Conservation (phyloP, 148 eudicot species). For the Fagopyrum tataricum region DNA sequence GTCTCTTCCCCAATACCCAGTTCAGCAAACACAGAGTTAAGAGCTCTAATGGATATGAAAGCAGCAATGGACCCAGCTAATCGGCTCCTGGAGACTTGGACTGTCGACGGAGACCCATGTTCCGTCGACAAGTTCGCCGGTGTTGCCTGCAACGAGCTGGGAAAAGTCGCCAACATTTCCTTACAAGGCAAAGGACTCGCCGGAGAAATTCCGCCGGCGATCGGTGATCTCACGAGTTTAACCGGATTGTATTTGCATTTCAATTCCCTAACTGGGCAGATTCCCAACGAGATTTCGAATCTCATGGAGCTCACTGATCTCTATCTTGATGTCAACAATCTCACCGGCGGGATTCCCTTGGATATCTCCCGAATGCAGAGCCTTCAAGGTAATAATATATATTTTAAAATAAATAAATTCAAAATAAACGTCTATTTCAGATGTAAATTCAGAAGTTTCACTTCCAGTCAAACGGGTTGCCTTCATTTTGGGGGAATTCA, state of each 20-base stretch:
- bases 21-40: slow-evolving; percentile 49
- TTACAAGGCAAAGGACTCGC: slow-evolving; percentile 53
- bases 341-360: slow-evolving; percentile 53
- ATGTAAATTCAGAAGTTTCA: neutral
- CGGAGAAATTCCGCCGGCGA: slow-evolving; percentile 60
- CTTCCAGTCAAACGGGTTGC: neutral
- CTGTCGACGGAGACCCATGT: slow-evolving; percentile 61
- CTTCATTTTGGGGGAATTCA: slow-evolving; percentile 3
- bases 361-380: slow-evolving; percentile 55
- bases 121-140: slow-evolving; percentile 48
- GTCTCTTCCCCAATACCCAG: neutral
- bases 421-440: slow-evolving; percentile 1
- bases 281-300: slow-evolving; percentile 60
- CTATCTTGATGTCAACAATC: slow-evolving; percentile 70
- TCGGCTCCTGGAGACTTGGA: slow-evolving; percentile 56
- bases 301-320: slow-evolving; percentile 62
- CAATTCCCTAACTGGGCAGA: slow-evolving; percentile 53
- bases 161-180: slow-evolving; percentile 76
- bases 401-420: too few relatives aligned
- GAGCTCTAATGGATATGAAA: slow-evolving; percentile 70
- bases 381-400: slow-evolving; percentile 55
- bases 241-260: slow-evolving; percentile 81
- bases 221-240: slow-evolving; percentile 59
- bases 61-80: slow-evolving; percentile 64
- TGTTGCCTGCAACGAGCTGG: slow-evolving; percentile 68